Conservation (phyloP, 2,329 filamentous ascomycete genomes). For the Nakataea oryzae region DNA sequence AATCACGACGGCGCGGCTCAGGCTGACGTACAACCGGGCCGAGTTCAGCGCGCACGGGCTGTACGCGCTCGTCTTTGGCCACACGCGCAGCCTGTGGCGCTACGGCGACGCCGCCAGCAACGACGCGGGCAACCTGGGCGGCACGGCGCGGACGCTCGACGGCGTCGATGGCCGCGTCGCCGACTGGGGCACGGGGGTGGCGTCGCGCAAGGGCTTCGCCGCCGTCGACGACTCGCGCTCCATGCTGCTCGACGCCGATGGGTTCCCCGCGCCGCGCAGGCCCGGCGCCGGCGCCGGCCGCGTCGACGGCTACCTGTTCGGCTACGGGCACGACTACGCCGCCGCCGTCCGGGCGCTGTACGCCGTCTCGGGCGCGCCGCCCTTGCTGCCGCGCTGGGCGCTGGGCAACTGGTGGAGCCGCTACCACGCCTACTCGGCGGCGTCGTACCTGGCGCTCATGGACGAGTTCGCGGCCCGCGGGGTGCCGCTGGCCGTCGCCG, state of each 20-base stretch:
- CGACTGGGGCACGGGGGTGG: constrained; percentile 36
- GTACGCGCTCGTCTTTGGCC: constrained; percentile 29
- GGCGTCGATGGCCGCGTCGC: constrained; percentile 37
- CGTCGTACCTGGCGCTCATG: constrained; percentile 47
- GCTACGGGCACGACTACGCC: constrained; percentile 45
- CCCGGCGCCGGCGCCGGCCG: constrained; percentile 26
- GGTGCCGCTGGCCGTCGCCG: constrained; percentile 47
- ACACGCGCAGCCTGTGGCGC: constrained; percentile 33
- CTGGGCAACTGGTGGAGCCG: constrained; percentile 45
- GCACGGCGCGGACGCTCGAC: constrained; percentile 42
- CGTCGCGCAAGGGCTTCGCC: constrained; percentile 39
- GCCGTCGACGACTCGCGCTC: constrained; percentile 41
- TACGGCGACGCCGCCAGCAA: constrained; percentile 24
- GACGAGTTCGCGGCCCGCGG: constrained; percentile 38
- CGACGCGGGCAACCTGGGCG: constrained; percentile 17
- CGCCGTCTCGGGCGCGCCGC: constrained; percentile 43
- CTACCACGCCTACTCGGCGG: constrained; percentile 45
- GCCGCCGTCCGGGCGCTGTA: constrained; percentile 44
- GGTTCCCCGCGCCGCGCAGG: constrained; percentile 37
- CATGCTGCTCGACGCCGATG: constrained; percentile 44
- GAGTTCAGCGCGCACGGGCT: constrained; percentile 41
- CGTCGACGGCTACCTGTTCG: constrained; percentile 49
- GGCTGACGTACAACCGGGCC: constrained; percentile 47
- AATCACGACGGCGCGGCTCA: constrained; percentile 44
- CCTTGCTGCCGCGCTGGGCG: constrained; percentile 38